Base-by-base conservation (phyloP, 2,329 filamentous ascomycete genomes). In the Alternaria triticina region DNA sequence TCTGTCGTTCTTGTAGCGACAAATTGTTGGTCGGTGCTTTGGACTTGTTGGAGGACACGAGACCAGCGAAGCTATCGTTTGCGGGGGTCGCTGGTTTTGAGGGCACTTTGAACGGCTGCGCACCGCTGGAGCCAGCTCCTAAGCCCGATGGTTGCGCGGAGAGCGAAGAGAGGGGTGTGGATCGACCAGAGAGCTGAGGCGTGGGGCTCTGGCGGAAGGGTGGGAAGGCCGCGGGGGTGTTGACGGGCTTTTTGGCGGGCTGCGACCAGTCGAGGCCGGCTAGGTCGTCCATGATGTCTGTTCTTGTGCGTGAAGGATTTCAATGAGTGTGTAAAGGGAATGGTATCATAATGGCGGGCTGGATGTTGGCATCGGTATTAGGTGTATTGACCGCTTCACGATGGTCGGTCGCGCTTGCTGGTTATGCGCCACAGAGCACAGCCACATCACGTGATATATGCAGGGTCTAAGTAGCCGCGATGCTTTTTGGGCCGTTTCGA, bases 11-110 rank as follows among this genome's bases (percentile, higher is more conserved):
- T 59, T 87, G 82, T 9, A 91, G 82, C 2, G 88, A 88, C 15
- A 97, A 83, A 67, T 91, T 96, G 78, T 89, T 90, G 28, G 86
- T 87, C 57, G 82, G 69, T 77, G 89, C 90, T 54, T 86, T 82
- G 28, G 86, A 80, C 51, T 67, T 73, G 55, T 87, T 87, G 72
- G 91, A 89, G 69, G 86, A 89, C 65, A 94, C 84, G 55, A 96
- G 83, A 72, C 89, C 91, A 74, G 92, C 91, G 81, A 96, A 96
- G 82, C 90, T 93, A 76, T 96, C 92, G 62, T 81, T 82, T 20
- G 78, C 79, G 27, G 81, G 78, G n/a, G 80, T 81, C 50, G 86
- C 81, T 6, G 86, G 80, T 36, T 89, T 91, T 5, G 84, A 80
- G 4, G 79, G 72, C 75, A 79, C 67, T 83, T 89, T 78, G 78